These are phyloP conservation scores for Penicillium lagena DNA, from an alignment of 495 filamentous ascomycete genomes.

Conservation along the genomic window DNA sequence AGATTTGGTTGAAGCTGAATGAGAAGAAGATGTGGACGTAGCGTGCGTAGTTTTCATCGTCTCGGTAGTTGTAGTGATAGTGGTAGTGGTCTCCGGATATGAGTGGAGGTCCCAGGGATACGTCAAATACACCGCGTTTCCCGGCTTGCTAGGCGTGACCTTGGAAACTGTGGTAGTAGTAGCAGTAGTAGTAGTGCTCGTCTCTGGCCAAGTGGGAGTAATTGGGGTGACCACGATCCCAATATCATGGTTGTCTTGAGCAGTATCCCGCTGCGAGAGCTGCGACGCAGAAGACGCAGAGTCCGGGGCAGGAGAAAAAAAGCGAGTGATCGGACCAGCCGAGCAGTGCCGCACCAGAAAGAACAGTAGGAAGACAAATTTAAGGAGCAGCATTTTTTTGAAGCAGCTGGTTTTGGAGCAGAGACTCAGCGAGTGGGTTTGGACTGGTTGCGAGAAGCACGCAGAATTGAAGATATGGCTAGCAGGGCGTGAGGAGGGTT, in stretches of 20 bases:
- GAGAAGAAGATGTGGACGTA: too few species aligned
- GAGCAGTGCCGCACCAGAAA: slow-evolving; percentile 17
- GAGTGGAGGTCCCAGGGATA: not conserved
- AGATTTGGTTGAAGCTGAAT: too few species aligned
- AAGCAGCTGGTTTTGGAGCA: too few species aligned
- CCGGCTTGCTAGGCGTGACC: not conserved
- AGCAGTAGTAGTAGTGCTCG: not conserved
- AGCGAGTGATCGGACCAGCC: slow-evolving; percentile 33
- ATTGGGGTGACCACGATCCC: not conserved
- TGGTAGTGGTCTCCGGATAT: too few species aligned
- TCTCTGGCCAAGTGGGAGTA: too few species aligned
- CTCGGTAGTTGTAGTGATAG: too few species aligned
- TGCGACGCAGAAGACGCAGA: not conserved
- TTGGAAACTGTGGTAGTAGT: not conserved
- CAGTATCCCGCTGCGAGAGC: not conserved
- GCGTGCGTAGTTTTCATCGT: too few species aligned
- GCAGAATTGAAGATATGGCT: too few species aligned
- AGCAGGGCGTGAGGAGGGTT: too few species aligned
- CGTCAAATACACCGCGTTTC: not conserved
- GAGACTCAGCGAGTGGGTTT: too few species aligned
- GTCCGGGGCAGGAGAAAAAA: not conserved
- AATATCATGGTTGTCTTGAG: too few species aligned
- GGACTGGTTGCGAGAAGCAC: too few species aligned
- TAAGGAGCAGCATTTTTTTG: slow-evolving; percentile 19
- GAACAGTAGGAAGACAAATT: slow-evolving; percentile 9